These are phyloP conservation scores for Sporothrix dimorphospora DNA, from an alignment of 2,329 filamentous ascomycete species.

Conservation along the genomic window DNA sequence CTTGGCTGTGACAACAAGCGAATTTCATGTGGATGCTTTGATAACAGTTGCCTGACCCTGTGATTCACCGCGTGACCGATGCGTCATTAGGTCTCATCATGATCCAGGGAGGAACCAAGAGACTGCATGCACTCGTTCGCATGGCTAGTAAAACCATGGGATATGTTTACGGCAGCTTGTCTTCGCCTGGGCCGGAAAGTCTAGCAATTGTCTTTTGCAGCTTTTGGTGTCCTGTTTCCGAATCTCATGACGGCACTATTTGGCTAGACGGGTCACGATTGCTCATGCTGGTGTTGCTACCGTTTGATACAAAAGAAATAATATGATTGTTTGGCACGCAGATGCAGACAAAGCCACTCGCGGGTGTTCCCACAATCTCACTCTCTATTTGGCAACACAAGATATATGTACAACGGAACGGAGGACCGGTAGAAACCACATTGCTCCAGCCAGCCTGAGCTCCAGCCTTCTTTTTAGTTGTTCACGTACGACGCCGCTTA, in stretches of 20 bases:
- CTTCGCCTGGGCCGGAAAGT: background rate
- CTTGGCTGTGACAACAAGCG: slow-evolving; percentile 7
- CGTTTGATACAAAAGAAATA: background rate
- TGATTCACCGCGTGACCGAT: background rate
- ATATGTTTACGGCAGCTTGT: background rate
- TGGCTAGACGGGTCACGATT: background rate
- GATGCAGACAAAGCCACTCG: slow-evolving; percentile 4
- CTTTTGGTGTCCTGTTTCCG: background rate
- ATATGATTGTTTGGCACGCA: slow-evolving; percentile 9
- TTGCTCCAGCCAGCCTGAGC: slow-evolving; percentile 22
- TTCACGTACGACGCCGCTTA: slow-evolving; percentile 52
- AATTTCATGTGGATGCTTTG: background rate
- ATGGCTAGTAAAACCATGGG: too few species aligned
- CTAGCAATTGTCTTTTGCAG: background rate
- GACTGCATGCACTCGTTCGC: too few species aligned
- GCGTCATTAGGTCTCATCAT: background rate
- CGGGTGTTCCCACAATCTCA: slow-evolving; percentile 38
- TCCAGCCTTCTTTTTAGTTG: slow-evolving; percentile 21
- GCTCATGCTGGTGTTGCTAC: background rate
- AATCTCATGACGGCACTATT: background rate
- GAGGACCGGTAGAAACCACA: slow-evolving; percentile 23
- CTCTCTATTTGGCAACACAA: slow-evolving; percentile 49
- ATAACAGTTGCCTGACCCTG: background rate
- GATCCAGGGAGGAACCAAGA: background rate
- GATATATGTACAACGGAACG: slow-evolving; percentile 40